A percentile compares a stretch with the other conserved stretches of the same genome.
These are phyloP conservation scores for Neurospora tetraspora DNA, from an alignment of 495 filamentous ascomycete species.

Conservation along the genomic window DNA sequence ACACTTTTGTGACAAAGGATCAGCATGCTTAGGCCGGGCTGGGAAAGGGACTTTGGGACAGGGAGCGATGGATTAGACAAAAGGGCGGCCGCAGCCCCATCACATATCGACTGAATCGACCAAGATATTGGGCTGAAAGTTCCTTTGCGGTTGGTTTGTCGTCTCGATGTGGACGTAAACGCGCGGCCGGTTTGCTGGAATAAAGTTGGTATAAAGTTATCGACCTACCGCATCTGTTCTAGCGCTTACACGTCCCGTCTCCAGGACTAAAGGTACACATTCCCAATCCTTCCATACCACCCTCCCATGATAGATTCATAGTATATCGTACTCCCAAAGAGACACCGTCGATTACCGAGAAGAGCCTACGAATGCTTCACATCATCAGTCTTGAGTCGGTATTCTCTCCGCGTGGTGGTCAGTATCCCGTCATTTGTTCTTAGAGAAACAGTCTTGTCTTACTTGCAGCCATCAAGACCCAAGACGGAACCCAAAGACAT, in stretches of 20 bases:
- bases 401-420: neutral
- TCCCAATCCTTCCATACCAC: neutral
- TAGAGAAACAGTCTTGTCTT: no score
- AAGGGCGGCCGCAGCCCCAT: neutral
- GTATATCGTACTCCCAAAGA: neutral
- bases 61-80: neutral
- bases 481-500: neutral
- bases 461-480: neutral
- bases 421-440: no score
- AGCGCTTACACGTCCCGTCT: neutral
- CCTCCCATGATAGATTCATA: neutral
- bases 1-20: neutral
- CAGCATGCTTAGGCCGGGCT: neutral
- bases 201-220: neutral
- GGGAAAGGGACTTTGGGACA: neutral
- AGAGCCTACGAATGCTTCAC: neutral
- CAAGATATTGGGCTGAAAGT: neutral
- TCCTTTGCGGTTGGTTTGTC: neutral
- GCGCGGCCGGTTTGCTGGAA: neutral
- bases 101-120: neutral
- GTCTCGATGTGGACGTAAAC: neutral
- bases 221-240: neutral
- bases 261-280: neutral
- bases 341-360: neutral
- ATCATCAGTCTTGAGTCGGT: neutral